Base-by-base conservation (phyloP, 495 filamentous ascomycete genomes). In the Aspergillus egyptiacus region DNA sequence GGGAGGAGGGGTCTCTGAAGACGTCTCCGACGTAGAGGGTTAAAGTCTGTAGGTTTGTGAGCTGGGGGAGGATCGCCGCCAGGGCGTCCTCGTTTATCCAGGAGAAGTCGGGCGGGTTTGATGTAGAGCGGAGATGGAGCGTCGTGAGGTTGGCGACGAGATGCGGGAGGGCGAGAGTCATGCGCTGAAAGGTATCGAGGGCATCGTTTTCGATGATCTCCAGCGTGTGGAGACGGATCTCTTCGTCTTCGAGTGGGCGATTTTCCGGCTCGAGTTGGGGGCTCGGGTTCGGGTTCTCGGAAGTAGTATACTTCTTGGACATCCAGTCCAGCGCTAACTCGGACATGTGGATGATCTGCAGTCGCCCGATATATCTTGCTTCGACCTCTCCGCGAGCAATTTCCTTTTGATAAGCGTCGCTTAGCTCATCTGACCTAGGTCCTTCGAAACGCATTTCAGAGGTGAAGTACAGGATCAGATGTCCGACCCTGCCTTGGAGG, bases 121-220 rank as follows among this genome's bases (percentile, higher is more conserved):
- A 4, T 3, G 56, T 63, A 1, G 63, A 61, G 6, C 51, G 54
- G 17, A 65, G 46, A 3, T 42, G 53, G 18, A 65, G 47, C 0
- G 54, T 53, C 0, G 35, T 33, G 5, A 65, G 43, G 6, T 58
- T 56, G 2, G 50, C 42, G 1, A 63, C 41, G 1, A 63, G 6
- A 47, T 61, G 57, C 1, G 60, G 60, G n/a, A 62, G 54, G 0
- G 53, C 57, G 0, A 56, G 5, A 1, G 37, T 24, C 57, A 65
- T 59, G 2, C 58, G 52, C 34, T 22, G 49, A 42, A 62, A 58
- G 0, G 56, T 53, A 22, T 58, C 56, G 0, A 64, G 47, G 2
- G 56, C 52, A 23, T 64, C 62, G 23, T 62, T 60, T 13, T 64
- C 54, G 11, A 47, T 51, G 10, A 62, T 65, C 18, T 63, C 63